Conservation (phyloP, 2,329 filamentous ascomycete species). For the Ceratocystis cubensis region DNA sequence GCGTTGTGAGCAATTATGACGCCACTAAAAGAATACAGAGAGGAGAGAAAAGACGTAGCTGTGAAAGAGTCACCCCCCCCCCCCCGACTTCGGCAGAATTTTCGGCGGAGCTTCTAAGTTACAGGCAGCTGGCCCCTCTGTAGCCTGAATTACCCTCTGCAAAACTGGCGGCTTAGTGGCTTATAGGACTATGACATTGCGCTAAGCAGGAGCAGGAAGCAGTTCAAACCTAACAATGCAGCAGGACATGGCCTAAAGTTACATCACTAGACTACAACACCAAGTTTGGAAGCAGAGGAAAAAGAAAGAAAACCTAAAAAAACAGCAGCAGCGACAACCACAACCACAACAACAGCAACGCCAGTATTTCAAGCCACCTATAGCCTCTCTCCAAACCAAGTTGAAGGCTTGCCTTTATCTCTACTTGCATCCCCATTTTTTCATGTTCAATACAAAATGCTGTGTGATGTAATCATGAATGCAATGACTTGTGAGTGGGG, state of each 20-base stretch:
- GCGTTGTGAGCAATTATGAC: conserved; percentile 12
- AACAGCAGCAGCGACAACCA: no score
- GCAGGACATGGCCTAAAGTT: no score
- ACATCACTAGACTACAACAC: no score
- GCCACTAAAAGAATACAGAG: neutral
- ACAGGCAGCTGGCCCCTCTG: neutral
- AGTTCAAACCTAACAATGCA: no score
- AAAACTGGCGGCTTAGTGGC: neutral
- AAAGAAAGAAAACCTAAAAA: no score
- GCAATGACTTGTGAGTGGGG: neutral
- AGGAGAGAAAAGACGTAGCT: conserved; percentile 5
- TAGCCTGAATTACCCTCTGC: neutral
- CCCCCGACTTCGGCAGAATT: conserved; percentile 16
- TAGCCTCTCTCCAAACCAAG: no score
- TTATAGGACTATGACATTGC: neutral
- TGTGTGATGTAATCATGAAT: neutral
- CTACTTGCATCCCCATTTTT: no score
- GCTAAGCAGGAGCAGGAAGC: neutral
- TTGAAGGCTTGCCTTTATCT: no score
- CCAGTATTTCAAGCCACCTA: no score
- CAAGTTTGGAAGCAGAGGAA: no score
- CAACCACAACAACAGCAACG: no score
- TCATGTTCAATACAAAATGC: no score
- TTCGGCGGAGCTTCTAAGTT: neutral
- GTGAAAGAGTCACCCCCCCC: conserved; percentile 12